phyloP scores from a whole-genome alignment of 805 yeast genomes.

The Yarrowia hollandica region DNA sequence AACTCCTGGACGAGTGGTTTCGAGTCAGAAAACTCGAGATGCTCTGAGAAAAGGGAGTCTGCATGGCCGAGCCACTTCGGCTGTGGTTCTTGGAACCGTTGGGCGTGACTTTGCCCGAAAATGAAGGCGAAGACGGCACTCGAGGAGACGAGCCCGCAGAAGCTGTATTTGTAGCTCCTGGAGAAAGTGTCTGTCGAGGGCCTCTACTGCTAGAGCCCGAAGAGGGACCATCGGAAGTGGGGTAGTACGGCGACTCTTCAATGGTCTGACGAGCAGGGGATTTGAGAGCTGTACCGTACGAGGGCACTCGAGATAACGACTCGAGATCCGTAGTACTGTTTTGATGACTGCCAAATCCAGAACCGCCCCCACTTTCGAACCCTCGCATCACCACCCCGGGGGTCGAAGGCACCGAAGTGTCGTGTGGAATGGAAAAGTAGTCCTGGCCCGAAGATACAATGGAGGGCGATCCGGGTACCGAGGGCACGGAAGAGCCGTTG shows the following conservation, averaged over 20 bases:
- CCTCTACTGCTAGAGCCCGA: not conserved
- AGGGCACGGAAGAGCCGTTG: not conserved
- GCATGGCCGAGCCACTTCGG: constrained; percentile 6
- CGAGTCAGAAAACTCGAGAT: constrained; percentile 24
- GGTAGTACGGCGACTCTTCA: constrained; percentile 64
- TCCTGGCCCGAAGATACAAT: not conserved
- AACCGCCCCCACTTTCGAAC: not conserved
- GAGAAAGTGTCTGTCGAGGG: not conserved
- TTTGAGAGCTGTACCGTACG: constrained; percentile 76
- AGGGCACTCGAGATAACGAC: constrained; percentile 70
- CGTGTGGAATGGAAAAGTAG: constrained; percentile 8
- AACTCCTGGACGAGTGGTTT: constrained; percentile 23
- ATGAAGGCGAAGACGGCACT: constrained; percentile 2
- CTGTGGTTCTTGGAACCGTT: constrained; percentile 16
- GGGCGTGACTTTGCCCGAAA: constrained; percentile 29
- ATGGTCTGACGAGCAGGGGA: constrained; percentile 51
- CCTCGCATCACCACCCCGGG: constrained; percentile 3
- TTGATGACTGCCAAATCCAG: not conserved
- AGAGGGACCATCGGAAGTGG: constrained; percentile 34
- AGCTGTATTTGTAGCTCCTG: not conserved
- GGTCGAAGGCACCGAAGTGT: not conserved
- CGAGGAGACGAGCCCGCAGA: constrained; percentile 1
- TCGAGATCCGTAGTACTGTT: constrained; percentile 40
- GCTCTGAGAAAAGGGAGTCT: constrained; percentile 21
- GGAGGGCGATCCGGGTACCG: not conserved